These are phyloP conservation scores for Maudiozyma serrabonitensis DNA, from an alignment of 805 yeast species.

Conservation along the genomic window DNA sequence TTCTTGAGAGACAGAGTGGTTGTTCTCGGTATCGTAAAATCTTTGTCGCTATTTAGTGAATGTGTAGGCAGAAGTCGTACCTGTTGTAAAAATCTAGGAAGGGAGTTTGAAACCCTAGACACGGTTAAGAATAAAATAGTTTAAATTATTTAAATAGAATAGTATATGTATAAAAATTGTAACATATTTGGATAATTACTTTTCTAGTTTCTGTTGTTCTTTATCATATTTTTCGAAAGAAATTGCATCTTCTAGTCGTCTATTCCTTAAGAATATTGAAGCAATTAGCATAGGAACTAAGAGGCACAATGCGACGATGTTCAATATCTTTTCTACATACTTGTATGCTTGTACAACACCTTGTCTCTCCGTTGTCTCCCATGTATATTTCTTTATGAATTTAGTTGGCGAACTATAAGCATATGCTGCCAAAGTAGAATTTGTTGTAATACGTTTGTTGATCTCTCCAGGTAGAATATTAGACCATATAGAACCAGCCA, in stretches of 20 bases:
- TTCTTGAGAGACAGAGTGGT: too few species aligned
- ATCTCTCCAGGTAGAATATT: constrained; percentile 35
- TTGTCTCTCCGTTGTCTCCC: constrained; percentile 49
- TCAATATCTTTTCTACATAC: constrained; percentile 42
- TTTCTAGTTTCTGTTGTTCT: neutral
- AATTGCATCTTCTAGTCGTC: constrained; percentile 26
- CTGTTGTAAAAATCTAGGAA: too few species aligned
- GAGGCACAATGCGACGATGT: constrained; percentile 43
- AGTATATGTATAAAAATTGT: too few species aligned
- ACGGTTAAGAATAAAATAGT: too few species aligned
- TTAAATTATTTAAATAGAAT: too few species aligned
- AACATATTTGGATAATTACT: neutral
- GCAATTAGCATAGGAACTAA: constrained; percentile 42
- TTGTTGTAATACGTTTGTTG: constrained; percentile 32
- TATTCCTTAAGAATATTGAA: constrained; percentile 44
- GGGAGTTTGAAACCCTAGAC: too few species aligned
- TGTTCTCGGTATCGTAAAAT: too few species aligned
- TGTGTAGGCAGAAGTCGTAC: too few species aligned
- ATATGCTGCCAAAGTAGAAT: constrained; percentile 28
- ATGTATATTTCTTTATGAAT: constrained; percentile 36
- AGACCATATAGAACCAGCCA: constrained; percentile 60
- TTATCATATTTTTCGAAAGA: constrained; percentile 4
- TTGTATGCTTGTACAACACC: constrained; percentile 46
- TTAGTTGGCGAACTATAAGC: constrained; percentile 44
- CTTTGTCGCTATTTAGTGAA: too few species aligned